Percentiles rank a stretch among this genome's conserved stretches.
Conservation (phyloP, 176 grass and related monocot species). For the Chrysopogon serrulatus region DNA sequence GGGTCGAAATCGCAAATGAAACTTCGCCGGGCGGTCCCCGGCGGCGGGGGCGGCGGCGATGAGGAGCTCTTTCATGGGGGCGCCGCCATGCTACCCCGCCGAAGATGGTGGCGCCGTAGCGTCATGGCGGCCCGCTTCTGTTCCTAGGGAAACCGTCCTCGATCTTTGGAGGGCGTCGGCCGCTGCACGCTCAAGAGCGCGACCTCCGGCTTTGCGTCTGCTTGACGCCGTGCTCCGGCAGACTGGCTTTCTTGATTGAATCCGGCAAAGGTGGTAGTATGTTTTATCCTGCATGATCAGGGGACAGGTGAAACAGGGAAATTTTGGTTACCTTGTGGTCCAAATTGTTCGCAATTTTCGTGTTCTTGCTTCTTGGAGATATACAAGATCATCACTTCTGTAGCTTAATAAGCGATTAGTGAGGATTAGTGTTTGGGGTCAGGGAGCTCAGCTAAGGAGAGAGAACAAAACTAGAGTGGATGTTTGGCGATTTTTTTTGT, state of each 20-base stretch:
- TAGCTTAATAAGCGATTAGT: neutral
- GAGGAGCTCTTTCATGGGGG: constrained; percentile 20
- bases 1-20: constrained; percentile 1
- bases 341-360: neutral
- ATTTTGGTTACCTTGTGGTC: neutral
- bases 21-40: neutral
- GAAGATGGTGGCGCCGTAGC: constrained; percentile 42
- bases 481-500: constrained; percentile 21
- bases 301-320: neutral
- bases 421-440: neutral
- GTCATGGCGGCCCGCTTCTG: too few species aligned
- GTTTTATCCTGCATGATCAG: neutral
- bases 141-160: constrained; percentile 23
- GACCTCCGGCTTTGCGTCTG: constrained; percentile 90
- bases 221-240: constrained; percentile 59
- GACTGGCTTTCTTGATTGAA: constrained; percentile 38
- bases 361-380: neutral
- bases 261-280: neutral
- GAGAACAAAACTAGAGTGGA: constrained; percentile 9
- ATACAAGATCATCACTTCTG: neutral
- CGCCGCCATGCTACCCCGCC: constrained; percentile 29
- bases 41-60: neutral
- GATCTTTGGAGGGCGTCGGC: constrained; percentile 59
- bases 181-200: constrained; percentile 92
- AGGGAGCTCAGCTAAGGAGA: neutral